Base-by-base conservation (phyloP, 1,139 yeast species). In the Kodamaea ohmeri region DNA sequence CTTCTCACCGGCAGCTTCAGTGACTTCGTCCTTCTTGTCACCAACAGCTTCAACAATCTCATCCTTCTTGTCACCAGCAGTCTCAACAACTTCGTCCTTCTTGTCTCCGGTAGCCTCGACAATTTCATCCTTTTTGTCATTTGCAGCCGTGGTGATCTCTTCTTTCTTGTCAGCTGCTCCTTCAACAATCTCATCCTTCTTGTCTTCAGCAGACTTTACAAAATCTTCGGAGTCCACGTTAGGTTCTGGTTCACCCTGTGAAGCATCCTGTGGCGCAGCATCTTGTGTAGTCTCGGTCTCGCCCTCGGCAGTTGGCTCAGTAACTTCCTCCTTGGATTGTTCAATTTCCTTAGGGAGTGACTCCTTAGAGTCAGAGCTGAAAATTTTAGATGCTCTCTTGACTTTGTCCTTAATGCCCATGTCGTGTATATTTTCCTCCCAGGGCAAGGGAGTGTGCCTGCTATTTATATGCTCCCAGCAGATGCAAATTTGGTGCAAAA, bases 391-490 rank as follows among this genome's bases (percentile, higher is more conserved):
- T 24, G 71, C 67, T 64, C 76, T 67, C 57, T 64, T 69, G 44
- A 69, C 66, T 52, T 55, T 69, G 50, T 69, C 73, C 52, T 67
- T 68, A 44, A 70, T 63, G 47, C 73, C 71, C 75, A 70, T 69
- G 25, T 26, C 22, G 25, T 24, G 30, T 12, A 27, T 22, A 25
- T 25, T 30, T 25, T 13, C 13, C 17, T 22, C 17, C 9, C n/a
- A 12, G 25, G 19, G 6, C 20, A 18, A 34, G 35, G 40, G 43
- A 35, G 34, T 20, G 18, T 24, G 19, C 20, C 22, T 19, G 11
- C 25, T 35, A 36, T 37, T 35, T 39, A 39, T 36, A 39, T 20
- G 21, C 21, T 30, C 28, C 19, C 12, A 28, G 17, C 7, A 16
- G 15, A 33, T 25, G 34, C 25, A 24, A 20, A 35, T 22, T 20